phyloP scores from a whole-genome alignment of 495 filamentous ascomycete species.

The Trichoderma orchidacearum region DNA sequence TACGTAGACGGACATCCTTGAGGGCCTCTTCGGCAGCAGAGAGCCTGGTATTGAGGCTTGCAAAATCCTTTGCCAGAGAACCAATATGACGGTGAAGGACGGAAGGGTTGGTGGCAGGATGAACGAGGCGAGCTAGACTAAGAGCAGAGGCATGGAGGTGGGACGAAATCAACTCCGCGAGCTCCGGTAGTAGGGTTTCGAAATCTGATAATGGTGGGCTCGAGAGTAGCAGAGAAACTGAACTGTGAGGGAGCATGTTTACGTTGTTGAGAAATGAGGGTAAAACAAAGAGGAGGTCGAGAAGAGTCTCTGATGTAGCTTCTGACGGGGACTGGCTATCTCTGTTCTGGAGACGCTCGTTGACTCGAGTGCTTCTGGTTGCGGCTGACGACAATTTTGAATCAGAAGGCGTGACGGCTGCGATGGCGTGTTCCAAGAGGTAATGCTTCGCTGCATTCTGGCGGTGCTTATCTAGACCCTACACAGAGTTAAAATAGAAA shows the following conservation, averaged over 20 bases:
- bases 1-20: slow-evolving; percentile 16
- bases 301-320: slow-evolving; percentile 16
- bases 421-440: slow-evolving; percentile 26
- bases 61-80: slow-evolving; percentile 15
- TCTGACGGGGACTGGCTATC: background rate
- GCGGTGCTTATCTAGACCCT: slow-evolving; percentile 28
- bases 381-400: slow-evolving; percentile 5
- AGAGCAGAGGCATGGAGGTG: slow-evolving; percentile 23
- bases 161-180: slow-evolving; percentile 24
- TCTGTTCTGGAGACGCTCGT: slow-evolving; percentile 2
- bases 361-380: slow-evolving; percentile 10
- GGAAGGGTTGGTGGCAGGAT: slow-evolving; percentile 37
- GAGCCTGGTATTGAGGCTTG: slow-evolving; percentile 12
- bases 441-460: slow-evolving; percentile 23
- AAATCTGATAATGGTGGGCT: slow-evolving; percentile 26
- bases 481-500: background rate
- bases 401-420: slow-evolving; percentile 8
- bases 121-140: slow-evolving; percentile 27
- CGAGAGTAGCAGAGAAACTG: slow-evolving; percentile 20
- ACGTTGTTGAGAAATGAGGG: slow-evolving; percentile 14
- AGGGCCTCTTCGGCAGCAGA: slow-evolving; percentile 12
- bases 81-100: slow-evolving; percentile 36
- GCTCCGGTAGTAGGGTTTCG: slow-evolving; percentile 22
- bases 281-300: slow-evolving; percentile 29
- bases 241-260: slow-evolving; percentile 8